A percentile compares a stretch with the other conserved stretches of the same genome.
Conservation (phyloP, 352 stramenopile genomes). For the Globisporangium camurandrum region DNA sequence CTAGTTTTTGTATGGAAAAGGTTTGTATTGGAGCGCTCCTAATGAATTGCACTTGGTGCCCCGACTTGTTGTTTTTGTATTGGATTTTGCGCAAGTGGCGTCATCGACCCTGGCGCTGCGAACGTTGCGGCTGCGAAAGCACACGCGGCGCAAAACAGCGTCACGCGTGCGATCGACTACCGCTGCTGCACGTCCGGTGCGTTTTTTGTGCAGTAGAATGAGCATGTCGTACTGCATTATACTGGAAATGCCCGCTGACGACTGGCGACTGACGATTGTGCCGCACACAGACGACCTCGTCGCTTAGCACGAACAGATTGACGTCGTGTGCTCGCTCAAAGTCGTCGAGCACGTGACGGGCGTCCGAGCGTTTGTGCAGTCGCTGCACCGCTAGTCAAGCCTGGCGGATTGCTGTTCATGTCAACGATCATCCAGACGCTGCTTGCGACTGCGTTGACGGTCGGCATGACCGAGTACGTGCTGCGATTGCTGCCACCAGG, state of each 20-base stretch:
- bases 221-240: too few relatives aligned
- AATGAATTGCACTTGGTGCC: too few relatives aligned
- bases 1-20: too few relatives aligned
- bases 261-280: too few relatives aligned
- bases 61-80: too few relatives aligned
- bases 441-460: conserved; percentile 53
- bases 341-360: conserved; percentile 81
- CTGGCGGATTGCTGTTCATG: conserved; percentile 70
- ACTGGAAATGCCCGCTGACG: too few relatives aligned
- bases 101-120: conserved; percentile 54
- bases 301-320: conserved; percentile 54
- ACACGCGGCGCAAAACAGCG: conserved; percentile 38
- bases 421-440: conserved; percentile 81
- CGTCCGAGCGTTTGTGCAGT: conserved; percentile 56
- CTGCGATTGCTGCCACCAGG: conserved; percentile 63
- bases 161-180: conserved; percentile 74
- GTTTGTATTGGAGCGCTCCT: too few relatives aligned
- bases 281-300: conserved; percentile 81
- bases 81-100: too few relatives aligned
- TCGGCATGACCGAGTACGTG: conserved; percentile 73
- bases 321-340: conserved; percentile 83
- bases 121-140: conserved; percentile 69
- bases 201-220: too few relatives aligned
- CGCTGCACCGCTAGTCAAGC: conserved; percentile 78
- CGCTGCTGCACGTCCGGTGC: conserved; percentile 71